Percentiles rank a stretch among this genome's conserved stretches.
These are phyloP conservation scores for Fusarium marasasianum DNA, from an alignment of 2,329 filamentous ascomycete species.

Conservation along the genomic window DNA sequence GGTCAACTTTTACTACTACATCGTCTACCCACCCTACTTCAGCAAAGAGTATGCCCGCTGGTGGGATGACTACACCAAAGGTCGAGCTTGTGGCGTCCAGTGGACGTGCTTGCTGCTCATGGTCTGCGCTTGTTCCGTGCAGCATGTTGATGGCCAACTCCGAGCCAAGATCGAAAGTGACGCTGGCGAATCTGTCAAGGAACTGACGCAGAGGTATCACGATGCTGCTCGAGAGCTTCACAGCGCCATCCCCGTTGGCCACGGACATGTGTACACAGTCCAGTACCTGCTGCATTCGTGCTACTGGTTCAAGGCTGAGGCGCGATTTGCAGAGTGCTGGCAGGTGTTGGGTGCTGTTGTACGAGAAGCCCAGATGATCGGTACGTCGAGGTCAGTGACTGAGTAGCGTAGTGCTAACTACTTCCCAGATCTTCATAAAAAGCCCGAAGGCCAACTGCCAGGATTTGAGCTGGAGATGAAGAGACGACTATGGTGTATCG, in stretches of 20 bases:
- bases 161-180: constrained; percentile 1
- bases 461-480: constrained; percentile 23
- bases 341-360: constrained; percentile 13
- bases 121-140: constrained; percentile 23
- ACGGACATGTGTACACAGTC: constrained; percentile 11
- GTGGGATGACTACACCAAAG: constrained; percentile 23
- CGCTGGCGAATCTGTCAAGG: constrained; percentile 2
- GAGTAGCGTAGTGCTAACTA: accelerated
- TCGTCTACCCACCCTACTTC: constrained; percentile 18
- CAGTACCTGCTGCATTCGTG: constrained; percentile 17
- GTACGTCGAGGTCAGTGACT: not conserved
- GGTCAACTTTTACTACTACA: constrained; percentile 27
- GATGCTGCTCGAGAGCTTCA: constrained; percentile 20
- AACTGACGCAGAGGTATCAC: constrained; percentile 9
- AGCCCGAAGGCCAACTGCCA: not conserved
- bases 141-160: constrained; percentile 14
- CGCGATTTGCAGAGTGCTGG: constrained; percentile 22
- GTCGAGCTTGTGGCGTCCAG: constrained; percentile 9
- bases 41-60: constrained; percentile 22
- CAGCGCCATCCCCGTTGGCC: constrained; percentile 16
- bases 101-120: constrained; percentile 21
- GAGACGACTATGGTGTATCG: constrained; percentile 14
- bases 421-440: constrained; percentile 11
- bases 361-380: constrained; percentile 22
- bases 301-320: constrained; percentile 24